Evolutionary conservation across 345 rosid species (phyloP).

Genomic region (Alliaria petiolata): DNA sequence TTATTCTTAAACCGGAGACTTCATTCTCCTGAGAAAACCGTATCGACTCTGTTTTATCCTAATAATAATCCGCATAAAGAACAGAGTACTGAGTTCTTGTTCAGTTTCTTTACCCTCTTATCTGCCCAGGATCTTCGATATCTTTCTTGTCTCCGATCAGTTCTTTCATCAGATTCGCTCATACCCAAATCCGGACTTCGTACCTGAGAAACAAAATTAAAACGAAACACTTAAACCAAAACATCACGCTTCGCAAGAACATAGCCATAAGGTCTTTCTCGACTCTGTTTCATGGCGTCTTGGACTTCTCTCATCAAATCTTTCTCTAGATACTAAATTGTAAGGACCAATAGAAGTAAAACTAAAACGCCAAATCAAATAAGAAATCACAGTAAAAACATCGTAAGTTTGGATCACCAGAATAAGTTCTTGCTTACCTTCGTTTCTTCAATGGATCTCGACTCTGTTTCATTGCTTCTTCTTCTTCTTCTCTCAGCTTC

Average conservation of each 20-base stretch:
- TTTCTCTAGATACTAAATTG: not conserved
- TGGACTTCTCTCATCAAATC: not conserved
- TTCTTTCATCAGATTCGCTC: not conserved
- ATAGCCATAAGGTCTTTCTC: not conserved
- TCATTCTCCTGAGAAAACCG: not conserved
- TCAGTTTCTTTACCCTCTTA: not conserved
- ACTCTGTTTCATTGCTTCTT: not conserved
- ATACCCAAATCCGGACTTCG: not conserved
- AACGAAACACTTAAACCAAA: not conserved
- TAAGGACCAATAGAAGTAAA: not conserved
- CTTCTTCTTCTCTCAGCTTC: not conserved
- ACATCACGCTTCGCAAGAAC: not conserved
- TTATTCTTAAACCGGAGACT: not conserved
- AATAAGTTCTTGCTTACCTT: not conserved
- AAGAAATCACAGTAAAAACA: no score
- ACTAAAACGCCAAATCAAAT: not conserved
- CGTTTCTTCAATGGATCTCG: not conserved
- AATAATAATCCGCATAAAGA: not conserved
- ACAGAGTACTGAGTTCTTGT: not conserved
- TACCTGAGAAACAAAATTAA: not conserved
- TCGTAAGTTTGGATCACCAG: not conserved
- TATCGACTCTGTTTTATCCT: not conserved
- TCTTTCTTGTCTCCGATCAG: not conserved
- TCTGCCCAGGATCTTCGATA: not conserved
- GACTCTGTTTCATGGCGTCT: not conserved